A percentile compares a stretch with the other conserved stretches of the same genome.
Conservation (phyloP, 2,329 filamentous ascomycete species). For the Aureobasidium pullulans region DNA sequence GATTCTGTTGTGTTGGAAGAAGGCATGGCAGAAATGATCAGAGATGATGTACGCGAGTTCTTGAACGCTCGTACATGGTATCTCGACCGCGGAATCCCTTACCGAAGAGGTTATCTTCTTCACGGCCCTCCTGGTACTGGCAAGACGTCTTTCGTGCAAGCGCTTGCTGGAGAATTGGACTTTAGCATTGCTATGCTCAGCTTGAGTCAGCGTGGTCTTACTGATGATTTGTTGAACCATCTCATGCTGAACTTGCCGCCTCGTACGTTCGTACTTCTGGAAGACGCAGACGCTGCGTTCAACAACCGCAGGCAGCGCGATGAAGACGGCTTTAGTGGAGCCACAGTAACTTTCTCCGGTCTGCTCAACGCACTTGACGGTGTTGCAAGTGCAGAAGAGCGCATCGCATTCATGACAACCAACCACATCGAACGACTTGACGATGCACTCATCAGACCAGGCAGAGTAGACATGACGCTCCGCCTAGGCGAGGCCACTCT, state of each 20-base stretch:
- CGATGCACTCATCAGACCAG: constrained; percentile 80
- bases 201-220: constrained; percentile 80
- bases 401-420: constrained; percentile 87
- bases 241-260: constrained; percentile 78
- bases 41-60: constrained; percentile 77
- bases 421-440: constrained; percentile 90
- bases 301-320: constrained; percentile 71
- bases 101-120: constrained; percentile 79
- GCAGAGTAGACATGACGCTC: constrained; percentile 87
- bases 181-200: constrained; percentile 92
- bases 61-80: constrained; percentile 78
- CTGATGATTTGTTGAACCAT: constrained; percentile 80
- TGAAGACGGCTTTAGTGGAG: constrained; percentile 74
- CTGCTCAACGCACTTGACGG: constrained; percentile 68
- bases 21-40: constrained; percentile 73
- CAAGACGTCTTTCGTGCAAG: constrained; percentile 94
- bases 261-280: constrained; percentile 72
- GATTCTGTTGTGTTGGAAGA: constrained; percentile 80
- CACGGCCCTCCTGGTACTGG: constrained; percentile 86
- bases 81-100: constrained; percentile 87
- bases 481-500: constrained; percentile 80
- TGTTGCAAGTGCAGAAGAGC: constrained; percentile 88
- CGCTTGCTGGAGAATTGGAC: constrained; percentile 83
- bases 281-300: constrained; percentile 90
- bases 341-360: constrained; percentile 90